phyloP scores from a whole-genome alignment of 192 early-diverging fungal genomes.

The Umbelopsis sp. region DNA sequence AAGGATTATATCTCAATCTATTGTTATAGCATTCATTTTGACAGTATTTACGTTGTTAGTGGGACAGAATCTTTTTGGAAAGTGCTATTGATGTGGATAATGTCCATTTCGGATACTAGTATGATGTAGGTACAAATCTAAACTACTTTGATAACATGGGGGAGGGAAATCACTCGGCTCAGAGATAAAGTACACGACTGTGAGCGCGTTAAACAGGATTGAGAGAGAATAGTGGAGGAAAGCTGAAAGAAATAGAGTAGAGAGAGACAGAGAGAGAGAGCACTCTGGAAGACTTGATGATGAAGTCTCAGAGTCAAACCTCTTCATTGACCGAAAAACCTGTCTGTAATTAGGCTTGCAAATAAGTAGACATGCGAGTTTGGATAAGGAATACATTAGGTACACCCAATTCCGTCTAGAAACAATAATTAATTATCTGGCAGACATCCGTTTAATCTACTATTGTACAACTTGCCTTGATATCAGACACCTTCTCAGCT shows the following conservation, averaged over 20 bases:
- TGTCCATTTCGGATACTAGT: background rate
- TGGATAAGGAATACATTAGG: conserved; percentile 62
- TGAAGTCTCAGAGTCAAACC: no score
- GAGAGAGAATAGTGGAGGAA: background rate
- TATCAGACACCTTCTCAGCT: conserved; percentile 18
- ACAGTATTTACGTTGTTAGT: no score
- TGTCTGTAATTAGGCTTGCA: background rate
- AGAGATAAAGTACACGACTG: background rate
- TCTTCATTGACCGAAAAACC: no score
- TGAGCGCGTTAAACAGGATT: background rate
- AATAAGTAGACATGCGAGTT: conserved; percentile 20
- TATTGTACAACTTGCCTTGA: background rate
- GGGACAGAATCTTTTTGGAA: no score
- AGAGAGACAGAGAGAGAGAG: background rate
- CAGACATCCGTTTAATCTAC: background rate
- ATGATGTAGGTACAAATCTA: background rate
- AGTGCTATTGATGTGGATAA: no score
- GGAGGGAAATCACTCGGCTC: background rate
- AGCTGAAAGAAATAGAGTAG: background rate
- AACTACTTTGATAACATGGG: conserved; percentile 16
- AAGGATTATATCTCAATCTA: no score
- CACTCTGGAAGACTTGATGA: no score
- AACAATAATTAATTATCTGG: background rate
- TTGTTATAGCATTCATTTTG: no score
- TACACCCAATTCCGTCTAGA: conserved; percentile 63